phyloP scores from a whole-genome alignment of 2,329 filamentous ascomycete species.

The Neofusicoccum kwambonambiense region DNA sequence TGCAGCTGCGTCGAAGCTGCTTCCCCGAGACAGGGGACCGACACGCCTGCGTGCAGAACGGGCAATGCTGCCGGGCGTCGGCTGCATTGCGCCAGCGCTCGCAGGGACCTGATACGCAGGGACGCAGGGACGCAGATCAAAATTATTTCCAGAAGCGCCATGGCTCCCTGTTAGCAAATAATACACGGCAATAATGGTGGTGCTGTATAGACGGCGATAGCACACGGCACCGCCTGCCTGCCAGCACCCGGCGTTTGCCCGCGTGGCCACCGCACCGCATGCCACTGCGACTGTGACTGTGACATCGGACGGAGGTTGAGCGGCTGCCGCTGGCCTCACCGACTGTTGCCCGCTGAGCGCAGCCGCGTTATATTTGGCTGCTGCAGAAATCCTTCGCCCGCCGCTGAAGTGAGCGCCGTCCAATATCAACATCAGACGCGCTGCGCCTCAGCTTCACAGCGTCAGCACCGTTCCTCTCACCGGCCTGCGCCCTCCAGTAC shows the following conservation, averaged over 20 bases:
- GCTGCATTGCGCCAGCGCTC: constrained; percentile 16
- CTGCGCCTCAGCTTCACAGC: constrained; percentile 14
- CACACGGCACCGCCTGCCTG: constrained; percentile 6
- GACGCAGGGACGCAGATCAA: constrained; percentile 17
- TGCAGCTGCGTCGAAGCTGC: constrained; percentile 3
- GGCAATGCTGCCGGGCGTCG: constrained; percentile 8
- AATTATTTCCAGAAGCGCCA: constrained; percentile 9
- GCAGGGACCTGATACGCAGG: constrained; percentile 16
- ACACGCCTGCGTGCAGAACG: constrained; percentile 8
- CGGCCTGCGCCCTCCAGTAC: not conserved
- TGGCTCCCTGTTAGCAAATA: not conserved
- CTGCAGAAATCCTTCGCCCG: constrained; percentile 4
- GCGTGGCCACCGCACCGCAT: not conserved
- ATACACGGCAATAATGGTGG: not conserved
- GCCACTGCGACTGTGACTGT: constrained; percentile 4
- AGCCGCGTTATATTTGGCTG: constrained; percentile 5
- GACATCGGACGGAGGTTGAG: not conserved
- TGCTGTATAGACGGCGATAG: not conserved
- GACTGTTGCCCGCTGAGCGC: constrained; percentile 9
- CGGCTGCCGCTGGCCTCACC: not conserved
- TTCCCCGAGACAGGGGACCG: constrained; percentile 13
- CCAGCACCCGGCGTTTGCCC: constrained; percentile 11
- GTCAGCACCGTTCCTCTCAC: constrained; percentile 5
- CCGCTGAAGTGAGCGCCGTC: not conserved
- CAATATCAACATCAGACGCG: constrained; percentile 10